A percentile compares a stretch with the other conserved stretches of the same genome.
Evolutionary conservation across 2,329 filamentous ascomycete genomes (phyloP).

Genomic region (Penicillium hesseltinei): DNA sequence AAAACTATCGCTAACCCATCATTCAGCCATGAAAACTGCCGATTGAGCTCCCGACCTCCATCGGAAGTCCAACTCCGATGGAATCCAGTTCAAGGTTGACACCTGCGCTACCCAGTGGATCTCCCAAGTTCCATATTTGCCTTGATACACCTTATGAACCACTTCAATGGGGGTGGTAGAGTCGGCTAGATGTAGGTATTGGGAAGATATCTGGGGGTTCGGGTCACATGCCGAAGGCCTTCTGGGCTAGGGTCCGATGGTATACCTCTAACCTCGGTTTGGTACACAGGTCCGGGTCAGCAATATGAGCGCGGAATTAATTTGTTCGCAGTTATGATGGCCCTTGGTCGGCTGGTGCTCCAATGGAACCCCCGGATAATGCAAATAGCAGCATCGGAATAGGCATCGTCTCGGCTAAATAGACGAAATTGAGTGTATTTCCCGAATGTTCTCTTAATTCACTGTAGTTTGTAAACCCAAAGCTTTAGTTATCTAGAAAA

Average conservation of each 20-base stretch:
- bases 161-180: no score
- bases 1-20: no score
- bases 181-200: no score
- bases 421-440: neutral
- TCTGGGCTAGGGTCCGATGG: constrained; percentile 1
- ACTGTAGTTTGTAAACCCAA: neutral
- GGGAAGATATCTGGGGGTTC: neutral
- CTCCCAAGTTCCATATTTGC: no score
- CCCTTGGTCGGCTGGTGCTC: neutral
- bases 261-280: constrained; percentile 10
- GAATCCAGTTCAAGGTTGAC: no score
- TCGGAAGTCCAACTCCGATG: no score
- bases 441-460: neutral
- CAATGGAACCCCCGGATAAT: neutral
- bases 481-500: constrained; percentile 18
- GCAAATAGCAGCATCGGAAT: neutral
- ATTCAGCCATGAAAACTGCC: neutral
- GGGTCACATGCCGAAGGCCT: neutral
- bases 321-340: neutral
- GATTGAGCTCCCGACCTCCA: neutral
- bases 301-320: neutral
- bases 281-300: no score
- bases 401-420: neutral
- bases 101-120: no score
- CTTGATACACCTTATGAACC: no score